Conservation (phyloP, 148 eudicot species). For the Cornus controversa region DNA sequence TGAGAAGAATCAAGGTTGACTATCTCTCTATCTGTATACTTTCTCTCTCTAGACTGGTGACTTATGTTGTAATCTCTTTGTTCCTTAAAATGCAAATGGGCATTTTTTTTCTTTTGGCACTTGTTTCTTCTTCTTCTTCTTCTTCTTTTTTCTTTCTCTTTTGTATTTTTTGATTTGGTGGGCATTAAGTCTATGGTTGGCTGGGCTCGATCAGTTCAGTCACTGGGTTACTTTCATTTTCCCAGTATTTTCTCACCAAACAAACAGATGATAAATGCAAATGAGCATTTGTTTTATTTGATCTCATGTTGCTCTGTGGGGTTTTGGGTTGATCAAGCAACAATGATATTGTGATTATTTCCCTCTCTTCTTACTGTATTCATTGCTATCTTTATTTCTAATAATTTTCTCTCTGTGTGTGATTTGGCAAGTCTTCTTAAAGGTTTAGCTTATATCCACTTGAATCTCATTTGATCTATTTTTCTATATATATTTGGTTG, state of each 20-base stretch:
- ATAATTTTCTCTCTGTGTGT: conserved; percentile 4
- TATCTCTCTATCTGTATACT: neutral
- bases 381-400: neutral
- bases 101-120: too few species aligned
- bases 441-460: neutral
- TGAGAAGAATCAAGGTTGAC: conserved; percentile 73
- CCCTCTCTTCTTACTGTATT: neutral
- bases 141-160: too few species aligned
- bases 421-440: neutral
- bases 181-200: neutral
- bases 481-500: too few species aligned
- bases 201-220: neutral
- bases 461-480: neutral
- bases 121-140: neutral
- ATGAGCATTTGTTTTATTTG: neutral
- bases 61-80: too few species aligned
- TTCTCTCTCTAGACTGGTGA: neutral
- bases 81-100: neutral
- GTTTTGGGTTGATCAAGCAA: neutral
- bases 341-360: conserved; percentile 1
- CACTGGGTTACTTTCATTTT: neutral
- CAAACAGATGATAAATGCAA: conserved; percentile 8
- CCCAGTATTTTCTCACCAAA: neutral
- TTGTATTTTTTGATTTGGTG: neutral
- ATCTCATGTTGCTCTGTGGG: neutral